Base-by-base conservation (phyloP, 345 rosid species). In the Euphorbia pulcherrima region DNA sequence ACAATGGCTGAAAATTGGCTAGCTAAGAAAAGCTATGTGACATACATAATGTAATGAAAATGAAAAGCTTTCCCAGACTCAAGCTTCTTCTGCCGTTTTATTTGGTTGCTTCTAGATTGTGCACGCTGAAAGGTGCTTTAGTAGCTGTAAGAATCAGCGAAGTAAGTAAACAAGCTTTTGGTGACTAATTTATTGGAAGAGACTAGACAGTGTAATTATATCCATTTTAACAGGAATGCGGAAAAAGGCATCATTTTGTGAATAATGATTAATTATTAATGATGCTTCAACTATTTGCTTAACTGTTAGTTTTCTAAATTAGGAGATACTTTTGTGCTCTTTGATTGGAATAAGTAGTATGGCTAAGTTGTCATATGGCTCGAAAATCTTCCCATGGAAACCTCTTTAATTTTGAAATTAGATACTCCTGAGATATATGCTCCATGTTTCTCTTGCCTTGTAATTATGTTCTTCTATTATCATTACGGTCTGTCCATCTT, bases 161-260 rank as follows among this genome's bases (percentile, higher is more conserved):
- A 28, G 9, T 28, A 13, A 6, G 17, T 2, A 52, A 51, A 13
- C 4, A 50, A 21, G 20, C 35, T 20, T 35, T 65, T 23, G 21
- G 41, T 52, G 37, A 4, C 50, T 33, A 12, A 35, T 30, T 5
- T 28, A 6, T 8, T 0, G 37, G 24, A 48, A 50, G 55, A 28
- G 14, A 52, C 26, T 8, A 20, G 27, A 7, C 27, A 28, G 50
- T 50, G 56, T 28, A 44, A 64, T 48, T 6, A 65, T 51, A 0
- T 65, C 30, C 28, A 27, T 64, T 33, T 5, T 51, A 47, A 29
- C 23, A 8, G 9, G 28, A 63, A 47, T 63, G 66, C 27, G 23
- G 66, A 62, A 35, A n/a, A 41, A 13, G 66, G 53, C 30, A 47
- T 64, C 67, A 46, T 28, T 29, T 20, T 17, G 24, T 59, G 35